Conservation (phyloP, 2,329 filamentous ascomycete species). For the Arachnopeziza araneosa region DNA sequence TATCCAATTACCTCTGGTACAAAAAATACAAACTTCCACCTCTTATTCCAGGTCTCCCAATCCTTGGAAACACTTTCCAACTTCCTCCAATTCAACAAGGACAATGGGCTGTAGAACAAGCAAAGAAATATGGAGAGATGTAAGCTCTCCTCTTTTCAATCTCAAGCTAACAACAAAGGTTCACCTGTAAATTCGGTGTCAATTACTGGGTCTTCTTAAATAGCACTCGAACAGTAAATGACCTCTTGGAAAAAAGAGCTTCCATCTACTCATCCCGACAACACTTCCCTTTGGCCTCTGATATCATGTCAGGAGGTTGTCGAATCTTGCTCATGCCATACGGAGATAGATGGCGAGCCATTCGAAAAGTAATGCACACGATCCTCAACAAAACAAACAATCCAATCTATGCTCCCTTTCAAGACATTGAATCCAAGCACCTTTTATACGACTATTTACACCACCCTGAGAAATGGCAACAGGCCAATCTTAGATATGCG, state of each 20-base stretch:
- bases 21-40: slow-evolving; percentile 21
- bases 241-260: slow-evolving; percentile 23
- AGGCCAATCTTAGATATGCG: slow-evolving; percentile 26
- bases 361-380: slow-evolving; percentile 31
- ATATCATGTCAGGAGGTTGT: slow-evolving; percentile 26
- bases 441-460: slow-evolving; percentile 27
- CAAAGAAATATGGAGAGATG: slow-evolving; percentile 23
- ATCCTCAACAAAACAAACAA: slow-evolving; percentile 26
- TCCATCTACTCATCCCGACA: slow-evolving; percentile 20
- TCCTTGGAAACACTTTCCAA: slow-evolving; percentile 22
- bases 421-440: slow-evolving; percentile 29
- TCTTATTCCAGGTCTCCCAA: slow-evolving; percentile 16
- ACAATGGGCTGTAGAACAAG: slow-evolving; percentile 13
- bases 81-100: slow-evolving; percentile 16
- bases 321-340: slow-evolving; percentile 31
- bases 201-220: slow-evolving; percentile 41
- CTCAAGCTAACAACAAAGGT: slow-evolving; percentile 9
- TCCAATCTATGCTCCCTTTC: slow-evolving; percentile 28
- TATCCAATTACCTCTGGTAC: slow-evolving; percentile 9
- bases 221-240: slow-evolving; percentile 33
- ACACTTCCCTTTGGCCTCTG: slow-evolving; percentile 19
- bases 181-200: slow-evolving; percentile 20
- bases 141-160: not conserved
- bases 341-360: slow-evolving; percentile 23
- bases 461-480: slow-evolving; percentile 24